A percentile compares a stretch with the other conserved stretches of the same genome.
phyloP scores from a whole-genome alignment of 495 filamentous ascomycete genomes.

The Trypethelium eluteriae region DNA sequence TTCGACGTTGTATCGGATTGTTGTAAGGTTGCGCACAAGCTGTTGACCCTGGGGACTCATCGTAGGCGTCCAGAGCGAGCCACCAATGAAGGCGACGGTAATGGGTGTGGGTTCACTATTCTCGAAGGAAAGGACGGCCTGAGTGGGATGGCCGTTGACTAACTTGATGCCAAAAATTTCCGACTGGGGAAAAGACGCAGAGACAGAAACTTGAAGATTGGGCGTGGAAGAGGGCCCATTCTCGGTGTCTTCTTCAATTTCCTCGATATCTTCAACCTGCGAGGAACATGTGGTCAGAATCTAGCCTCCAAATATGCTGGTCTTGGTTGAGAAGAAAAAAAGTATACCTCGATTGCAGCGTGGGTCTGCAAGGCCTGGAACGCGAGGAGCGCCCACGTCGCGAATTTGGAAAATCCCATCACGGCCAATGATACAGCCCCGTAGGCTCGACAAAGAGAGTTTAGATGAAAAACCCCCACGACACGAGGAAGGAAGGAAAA shows the following conservation, averaged over 20 bases:
- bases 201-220: constrained; percentile 64
- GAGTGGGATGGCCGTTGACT: constrained; percentile 83
- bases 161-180: constrained; percentile 95
- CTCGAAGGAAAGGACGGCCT: constrained; percentile 68
- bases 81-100: constrained; percentile 67
- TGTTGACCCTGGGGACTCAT: constrained; percentile 43
- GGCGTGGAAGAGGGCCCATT: constrained; percentile 33
- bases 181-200: constrained; percentile 73
- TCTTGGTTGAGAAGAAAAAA: not conserved
- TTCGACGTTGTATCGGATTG: constrained; percentile 60
- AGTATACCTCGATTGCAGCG: not conserved
- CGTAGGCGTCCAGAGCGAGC: constrained; percentile 55
- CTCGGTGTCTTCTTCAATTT: constrained; percentile 37
- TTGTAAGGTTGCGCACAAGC: constrained; percentile 77
- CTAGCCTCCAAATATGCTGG: not conserved
- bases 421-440: not conserved
- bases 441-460: not conserved
- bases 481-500: not conserved
- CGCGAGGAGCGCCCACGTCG: constrained; percentile 2
- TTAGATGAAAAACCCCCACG: not conserved
- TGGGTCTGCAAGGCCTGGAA: not conserved
- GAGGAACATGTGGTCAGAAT: not conserved
- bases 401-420: not conserved
- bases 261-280: constrained; percentile 34
- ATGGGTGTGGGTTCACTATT: constrained; percentile 78